phyloP scores from a whole-genome alignment of 345 rosid species.

The Salix viminalis region DNA sequence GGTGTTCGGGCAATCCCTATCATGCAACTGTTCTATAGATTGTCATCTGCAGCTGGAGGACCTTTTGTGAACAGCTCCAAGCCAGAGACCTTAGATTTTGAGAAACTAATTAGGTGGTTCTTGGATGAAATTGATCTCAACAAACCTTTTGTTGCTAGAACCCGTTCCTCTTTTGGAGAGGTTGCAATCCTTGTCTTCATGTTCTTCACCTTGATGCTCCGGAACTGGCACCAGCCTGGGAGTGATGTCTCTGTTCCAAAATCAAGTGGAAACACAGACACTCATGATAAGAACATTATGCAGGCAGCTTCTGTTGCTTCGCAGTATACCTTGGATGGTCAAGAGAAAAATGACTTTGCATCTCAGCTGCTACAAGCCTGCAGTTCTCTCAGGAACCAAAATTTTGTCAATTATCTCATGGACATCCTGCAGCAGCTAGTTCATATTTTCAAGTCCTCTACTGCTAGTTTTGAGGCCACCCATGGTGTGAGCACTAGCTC shows the following conservation, averaged over 20 bases:
- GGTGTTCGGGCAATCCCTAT: constrained; percentile 87
- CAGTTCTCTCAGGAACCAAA: constrained; percentile 72
- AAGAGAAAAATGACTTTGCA: constrained; percentile 73
- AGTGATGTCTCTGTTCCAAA: constrained; percentile 50
- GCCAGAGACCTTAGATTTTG: constrained; percentile 76
- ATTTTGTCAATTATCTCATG: constrained; percentile 87
- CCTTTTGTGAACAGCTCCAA: constrained; percentile 88
- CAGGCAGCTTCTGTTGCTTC: constrained; percentile 46
- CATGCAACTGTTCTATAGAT: constrained; percentile 92
- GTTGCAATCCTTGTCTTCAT: constrained; percentile 87
- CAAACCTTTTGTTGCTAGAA: constrained; percentile 61
- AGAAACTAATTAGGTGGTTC: constrained; percentile 85
- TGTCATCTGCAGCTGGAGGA: constrained; percentile 94
- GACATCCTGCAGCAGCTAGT: constrained; percentile 90
- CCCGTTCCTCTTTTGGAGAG: constrained; percentile 80
- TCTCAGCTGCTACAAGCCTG: constrained; percentile 82
- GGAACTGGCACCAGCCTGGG: constrained; percentile 99
- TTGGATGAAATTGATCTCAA: constrained; percentile 70
- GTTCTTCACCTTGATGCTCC: constrained; percentile 99
- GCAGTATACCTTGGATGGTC: constrained; percentile 63
- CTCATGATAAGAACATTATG: constrained; percentile 53
- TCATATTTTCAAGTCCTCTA: constrained; percentile 76
- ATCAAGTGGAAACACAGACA: constrained; percentile 47
- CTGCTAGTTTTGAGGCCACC: constrained; percentile 49
- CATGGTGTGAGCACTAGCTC: constrained; percentile 67